Evolutionary conservation across 2,329 filamentous ascomycete species (phyloP).

Genomic region (Cladosporium sp.): DNA sequence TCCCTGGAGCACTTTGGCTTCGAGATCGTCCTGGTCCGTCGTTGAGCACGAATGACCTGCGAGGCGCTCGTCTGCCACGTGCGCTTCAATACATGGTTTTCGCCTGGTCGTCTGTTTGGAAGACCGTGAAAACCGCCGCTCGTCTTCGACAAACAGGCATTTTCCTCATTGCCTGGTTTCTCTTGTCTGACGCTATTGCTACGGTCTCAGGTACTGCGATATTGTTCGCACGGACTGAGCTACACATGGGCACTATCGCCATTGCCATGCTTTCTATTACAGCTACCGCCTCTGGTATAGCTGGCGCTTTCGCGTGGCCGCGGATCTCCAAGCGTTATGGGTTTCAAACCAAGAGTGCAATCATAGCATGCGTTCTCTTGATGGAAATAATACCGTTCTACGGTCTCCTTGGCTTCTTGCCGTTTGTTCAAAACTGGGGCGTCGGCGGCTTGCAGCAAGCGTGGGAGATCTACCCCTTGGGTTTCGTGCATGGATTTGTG

Average conservation of each 20-base stretch:
- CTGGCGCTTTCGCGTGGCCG: slow-evolving; percentile 85
- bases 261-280: slow-evolving; percentile 87
- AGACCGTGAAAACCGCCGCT: slow-evolving; percentile 68
- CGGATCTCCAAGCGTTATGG: slow-evolving; percentile 64
- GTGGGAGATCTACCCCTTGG: slow-evolving; percentile 90
- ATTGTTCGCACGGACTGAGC: slow-evolving; percentile 83
- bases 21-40: slow-evolving; percentile 82
- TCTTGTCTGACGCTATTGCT: slow-evolving; percentile 86
- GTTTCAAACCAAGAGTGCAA: slow-evolving; percentile 73
- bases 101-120: slow-evolving; percentile 77
- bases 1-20: slow-evolving; percentile 80
- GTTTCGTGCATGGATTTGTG: slow-evolving; percentile 81
- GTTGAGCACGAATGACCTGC: slow-evolving; percentile 43
- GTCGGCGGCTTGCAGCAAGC: slow-evolving; percentile 77
- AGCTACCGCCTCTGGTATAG: slow-evolving; percentile 75
- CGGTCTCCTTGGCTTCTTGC: slow-evolving; percentile 77
- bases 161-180: slow-evolving; percentile 82
- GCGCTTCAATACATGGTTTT: slow-evolving; percentile 66
- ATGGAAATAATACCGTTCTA: slow-evolving; percentile 90
- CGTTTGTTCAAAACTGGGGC: slow-evolving; percentile 67
- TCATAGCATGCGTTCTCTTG: slow-evolving; percentile 75
- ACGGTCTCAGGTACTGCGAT: slow-evolving; percentile 93
- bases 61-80: slow-evolving; percentile 15
- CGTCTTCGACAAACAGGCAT: slow-evolving; percentile 66
- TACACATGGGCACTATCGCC: slow-evolving; percentile 81